Conservation (phyloP, 208 protist species). For the Trypanosoma caninum region DNA sequence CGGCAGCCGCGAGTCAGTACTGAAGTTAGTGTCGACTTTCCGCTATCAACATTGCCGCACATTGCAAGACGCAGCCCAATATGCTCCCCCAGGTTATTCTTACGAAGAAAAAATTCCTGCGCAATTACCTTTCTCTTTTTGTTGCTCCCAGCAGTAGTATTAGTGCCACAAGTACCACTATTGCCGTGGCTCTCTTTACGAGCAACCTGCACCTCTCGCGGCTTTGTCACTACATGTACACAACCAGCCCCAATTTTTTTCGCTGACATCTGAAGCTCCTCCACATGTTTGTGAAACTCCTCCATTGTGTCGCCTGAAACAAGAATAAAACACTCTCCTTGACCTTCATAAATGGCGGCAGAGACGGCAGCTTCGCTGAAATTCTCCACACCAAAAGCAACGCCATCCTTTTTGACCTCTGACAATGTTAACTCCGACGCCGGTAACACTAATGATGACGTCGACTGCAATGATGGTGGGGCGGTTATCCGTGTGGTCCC, state of each 20-base stretch:
- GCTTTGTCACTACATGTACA: conserved; percentile 39
- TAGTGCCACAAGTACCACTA: conserved; percentile 2
- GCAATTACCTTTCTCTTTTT: conserved; percentile 33
- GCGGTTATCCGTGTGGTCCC: not conserved
- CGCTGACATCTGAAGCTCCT: conserved; percentile 30
- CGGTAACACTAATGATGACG: not conserved
- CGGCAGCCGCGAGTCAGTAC: conserved; percentile 88
- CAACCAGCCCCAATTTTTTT: conserved; percentile 28
- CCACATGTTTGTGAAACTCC: conserved; percentile 31
- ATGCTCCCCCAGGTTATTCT: conserved; percentile 33
- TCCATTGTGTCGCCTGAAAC: conserved; percentile 27
- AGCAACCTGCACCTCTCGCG: conserved; percentile 38
- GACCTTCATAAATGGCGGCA: conserved; percentile 37
- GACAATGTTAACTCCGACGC: not conserved
- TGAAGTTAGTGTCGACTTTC: conserved; percentile 90
- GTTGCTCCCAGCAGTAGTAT: not conserved
- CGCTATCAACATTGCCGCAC: conserved; percentile 93
- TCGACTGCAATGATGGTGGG: no score
- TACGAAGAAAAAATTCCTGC: conserved; percentile 76
- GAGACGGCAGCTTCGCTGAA: conserved; percentile 35
- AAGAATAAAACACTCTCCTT: conserved; percentile 72
- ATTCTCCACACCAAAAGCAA: conserved; percentile 27
- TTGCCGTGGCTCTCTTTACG: not conserved
- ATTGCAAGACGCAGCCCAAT: conserved; percentile 88
- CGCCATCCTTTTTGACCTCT: not conserved